These are phyloP conservation scores for Pichia membranifaciens DNA, from an alignment of 805 yeast species.

Conservation along the genomic window DNA sequence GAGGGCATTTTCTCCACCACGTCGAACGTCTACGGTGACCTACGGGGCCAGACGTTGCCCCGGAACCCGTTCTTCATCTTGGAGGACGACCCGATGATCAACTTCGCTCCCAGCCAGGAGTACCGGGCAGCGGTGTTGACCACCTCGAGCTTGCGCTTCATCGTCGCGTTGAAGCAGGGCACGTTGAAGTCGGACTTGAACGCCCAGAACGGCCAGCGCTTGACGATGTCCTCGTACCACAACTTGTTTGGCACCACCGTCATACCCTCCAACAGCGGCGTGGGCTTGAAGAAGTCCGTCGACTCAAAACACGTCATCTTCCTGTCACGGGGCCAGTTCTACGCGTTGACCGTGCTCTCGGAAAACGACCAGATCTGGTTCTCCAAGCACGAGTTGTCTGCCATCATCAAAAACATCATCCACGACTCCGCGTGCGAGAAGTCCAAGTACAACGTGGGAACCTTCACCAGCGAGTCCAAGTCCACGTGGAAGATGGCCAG, in stretches of 20 bases:
- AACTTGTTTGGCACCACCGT: constrained; percentile 69
- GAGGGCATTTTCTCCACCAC: constrained; percentile 41
- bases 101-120: constrained; percentile 53
- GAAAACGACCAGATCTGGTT: constrained; percentile 42
- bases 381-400: constrained; percentile 45
- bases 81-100: constrained; percentile 67
- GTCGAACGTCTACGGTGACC: constrained; percentile 57
- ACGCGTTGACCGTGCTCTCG: constrained; percentile 43
- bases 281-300: constrained; percentile 33
- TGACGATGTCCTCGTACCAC: constrained; percentile 63
- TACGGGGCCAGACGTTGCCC: constrained; percentile 64
- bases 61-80: constrained; percentile 70
- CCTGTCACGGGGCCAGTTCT: constrained; percentile 46
- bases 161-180: constrained; percentile 50
- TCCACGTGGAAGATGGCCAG: constrained; percentile 45
- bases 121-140: constrained; percentile 64
- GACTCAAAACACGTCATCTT: constrained; percentile 47
- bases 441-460: constrained; percentile 39
- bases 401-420: constrained; percentile 38
- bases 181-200: constrained; percentile 53
- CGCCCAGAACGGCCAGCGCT: constrained; percentile 42
- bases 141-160: constrained; percentile 61
- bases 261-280: constrained; percentile 38
- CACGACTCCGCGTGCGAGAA: constrained; percentile 36
- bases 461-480: constrained; percentile 49